Evolutionary conservation across 139 green algal species (phyloP), one percentile per base, ranked within the genome.

Genomic region (Chlorella sorokiniana): DNA sequence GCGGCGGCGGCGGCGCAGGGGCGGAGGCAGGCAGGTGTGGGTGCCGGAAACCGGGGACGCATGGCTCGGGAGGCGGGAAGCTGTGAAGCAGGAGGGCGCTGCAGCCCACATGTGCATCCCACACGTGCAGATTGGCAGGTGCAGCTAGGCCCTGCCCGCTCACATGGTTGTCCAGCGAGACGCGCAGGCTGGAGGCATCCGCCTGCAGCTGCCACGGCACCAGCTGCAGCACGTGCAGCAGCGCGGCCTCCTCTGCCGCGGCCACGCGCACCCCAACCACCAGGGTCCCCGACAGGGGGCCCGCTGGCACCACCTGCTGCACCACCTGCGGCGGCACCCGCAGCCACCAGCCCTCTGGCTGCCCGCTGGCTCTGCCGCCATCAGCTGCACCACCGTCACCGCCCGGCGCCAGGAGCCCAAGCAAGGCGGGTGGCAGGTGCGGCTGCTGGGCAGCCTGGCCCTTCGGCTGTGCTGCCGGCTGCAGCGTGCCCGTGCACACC

Each of bases 131-230:
- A 25, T 56, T 56, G 16, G 14, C 11, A 56, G 48, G n/a, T n/a
- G n/a, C n/a, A n/a, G n/a, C n/a, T n/a, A n/a, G n/a, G n/a, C n/a
- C 27, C 29, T 61, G 1, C 16, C 20, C 1, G 5, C 75, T 35
- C 75, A 93, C 89, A 87, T 92, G 42, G 5, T 88, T 88, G 61
- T 98, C 89, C 18, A 97, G 69, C 62, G 23, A 25, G 16, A 98
- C 41, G 37, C 62, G 10, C 52, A 98, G 85, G 7, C 89, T 95
- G 81, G 95, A 90, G n/a, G 94, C 37, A 84, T 89, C 94, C 10
- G 94, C 56, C 35, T 84, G 52, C 2, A 98, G 71, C 74, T 90
- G 94, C 95, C 95, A 98, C 1, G 95, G 95, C 45, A 98, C 67
- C 33, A 89, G 61, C 69, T 96, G 93, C 56, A 93, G 80, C 10